These are phyloP conservation scores for Sphagnum fallax DNA, from an alignment of 228 moss, liverwort and hornwort genomes.

Conservation along the genomic window DNA sequence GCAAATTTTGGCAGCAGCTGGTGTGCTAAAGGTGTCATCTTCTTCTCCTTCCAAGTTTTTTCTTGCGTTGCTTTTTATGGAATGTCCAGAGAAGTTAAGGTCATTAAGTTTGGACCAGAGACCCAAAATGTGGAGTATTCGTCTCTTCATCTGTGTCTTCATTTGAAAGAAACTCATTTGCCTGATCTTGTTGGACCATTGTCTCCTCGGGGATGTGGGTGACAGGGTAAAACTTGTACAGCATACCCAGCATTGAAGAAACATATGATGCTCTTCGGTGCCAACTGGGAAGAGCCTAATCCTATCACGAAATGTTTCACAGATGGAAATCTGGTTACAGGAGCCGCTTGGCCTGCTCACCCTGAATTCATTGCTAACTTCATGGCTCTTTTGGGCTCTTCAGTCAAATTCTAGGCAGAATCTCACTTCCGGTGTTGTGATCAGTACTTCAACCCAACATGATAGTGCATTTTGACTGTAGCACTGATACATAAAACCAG, in stretches of 20 bases:
- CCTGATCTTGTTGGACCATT: no score
- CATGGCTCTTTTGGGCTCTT: conserved; percentile 48
- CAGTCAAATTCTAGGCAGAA: conserved; percentile 29
- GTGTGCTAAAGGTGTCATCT: conserved; percentile 68
- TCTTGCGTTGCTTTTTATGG: no score
- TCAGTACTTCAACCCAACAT: no score
- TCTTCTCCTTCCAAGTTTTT: background rate
- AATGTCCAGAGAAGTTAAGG: no score
- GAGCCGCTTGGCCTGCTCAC: conserved; percentile 96
- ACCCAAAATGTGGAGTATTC: no score
- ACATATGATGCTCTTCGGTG: conserved; percentile 68
- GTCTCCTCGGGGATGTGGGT: background rate
- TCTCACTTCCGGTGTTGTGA: no score
- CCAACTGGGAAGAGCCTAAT: conserved; percentile 65
- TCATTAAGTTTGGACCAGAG: no score
- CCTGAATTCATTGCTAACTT: conserved; percentile 84
- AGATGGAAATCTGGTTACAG: conserved; percentile 78
- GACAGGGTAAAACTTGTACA: conserved; percentile 87
- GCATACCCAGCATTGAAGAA: conserved; percentile 90
- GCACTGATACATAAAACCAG: no score
- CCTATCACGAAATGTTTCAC: conserved; percentile 86
- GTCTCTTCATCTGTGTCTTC: no score
- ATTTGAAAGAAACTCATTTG: no score
- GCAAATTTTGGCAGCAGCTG: conserved; percentile 87
- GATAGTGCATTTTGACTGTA: no score